Conservation (phyloP, 495 filamentous ascomycete species). For the Monascus purpureus region DNA sequence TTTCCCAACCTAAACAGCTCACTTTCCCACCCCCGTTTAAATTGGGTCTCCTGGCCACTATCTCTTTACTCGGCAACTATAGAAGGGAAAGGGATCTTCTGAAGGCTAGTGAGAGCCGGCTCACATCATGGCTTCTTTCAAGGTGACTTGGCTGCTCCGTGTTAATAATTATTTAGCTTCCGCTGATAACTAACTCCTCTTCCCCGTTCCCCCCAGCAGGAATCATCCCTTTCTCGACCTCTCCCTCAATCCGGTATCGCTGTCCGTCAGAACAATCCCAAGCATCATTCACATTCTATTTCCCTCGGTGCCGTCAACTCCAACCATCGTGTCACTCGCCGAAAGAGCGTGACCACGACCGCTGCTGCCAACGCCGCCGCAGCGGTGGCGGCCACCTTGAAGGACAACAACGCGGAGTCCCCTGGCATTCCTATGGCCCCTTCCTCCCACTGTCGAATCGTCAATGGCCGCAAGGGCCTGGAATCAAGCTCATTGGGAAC, state of each 20-base stretch:
- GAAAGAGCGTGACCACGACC: conserved; percentile 82
- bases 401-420: conserved; percentile 42
- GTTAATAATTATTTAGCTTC: background rate
- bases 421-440: conserved; percentile 19
- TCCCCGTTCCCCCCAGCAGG: conserved; percentile 11
- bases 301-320: conserved; percentile 67
- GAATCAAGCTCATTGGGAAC: conserved; percentile 30
- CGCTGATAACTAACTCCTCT: background rate
- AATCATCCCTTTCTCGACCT: conserved; percentile 33
- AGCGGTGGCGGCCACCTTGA: conserved; percentile 59
- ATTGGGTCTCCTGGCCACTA: background rate
- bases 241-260: conserved; percentile 18
- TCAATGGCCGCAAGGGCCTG: conserved; percentile 31
- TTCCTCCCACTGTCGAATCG: conserved; percentile 26
- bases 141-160: conserved; percentile 16
- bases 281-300: conserved; percentile 71
- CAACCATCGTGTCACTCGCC: conserved; percentile 73
- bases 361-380: conserved; percentile 61
- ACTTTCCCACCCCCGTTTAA: background rate
- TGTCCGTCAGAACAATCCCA: conserved; percentile 33
- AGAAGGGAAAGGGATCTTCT: background rate
- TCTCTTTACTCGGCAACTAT: background rate
- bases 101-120: background rate
- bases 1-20: background rate
- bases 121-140: conserved; percentile 33